These are phyloP conservation scores for Senecio squalidus DNA, from an alignment of 140 eudicot species.

Conservation along the genomic window DNA sequence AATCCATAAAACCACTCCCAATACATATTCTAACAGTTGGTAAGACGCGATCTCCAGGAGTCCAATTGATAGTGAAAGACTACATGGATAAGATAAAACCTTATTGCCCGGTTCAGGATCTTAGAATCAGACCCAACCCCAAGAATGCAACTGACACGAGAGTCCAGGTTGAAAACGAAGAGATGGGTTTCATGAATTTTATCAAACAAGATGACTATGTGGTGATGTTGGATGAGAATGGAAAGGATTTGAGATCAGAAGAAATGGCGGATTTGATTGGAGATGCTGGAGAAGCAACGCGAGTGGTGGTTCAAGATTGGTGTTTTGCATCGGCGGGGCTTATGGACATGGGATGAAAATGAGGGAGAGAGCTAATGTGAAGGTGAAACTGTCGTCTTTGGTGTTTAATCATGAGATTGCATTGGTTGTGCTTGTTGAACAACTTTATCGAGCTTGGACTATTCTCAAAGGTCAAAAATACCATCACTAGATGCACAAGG, in stretches of 20 bases:
- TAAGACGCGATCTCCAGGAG: slow-evolving; percentile 65
- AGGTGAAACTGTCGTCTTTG: slow-evolving; percentile 62
- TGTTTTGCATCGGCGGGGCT: slow-evolving; percentile 87
- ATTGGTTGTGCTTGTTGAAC: slow-evolving; percentile 70
- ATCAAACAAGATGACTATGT: slow-evolving; percentile 76
- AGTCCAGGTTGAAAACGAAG: slow-evolving; percentile 80
- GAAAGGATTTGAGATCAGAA: slow-evolving; percentile 58
- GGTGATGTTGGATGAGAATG: slow-evolving; percentile 83
- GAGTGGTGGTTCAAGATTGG: slow-evolving; percentile 43
- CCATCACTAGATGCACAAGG: slow-evolving; percentile 69
- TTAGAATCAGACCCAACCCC: slow-evolving; percentile 65
- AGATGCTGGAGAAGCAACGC: slow-evolving; percentile 66
- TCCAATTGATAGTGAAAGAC: slow-evolving; percentile 69
- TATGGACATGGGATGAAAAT: slow-evolving; percentile 81
- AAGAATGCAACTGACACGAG: slow-evolving; percentile 61
- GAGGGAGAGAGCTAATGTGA: slow-evolving; percentile 58
- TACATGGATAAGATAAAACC: slow-evolving; percentile 62
- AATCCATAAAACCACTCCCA: slow-evolving; percentile 55
- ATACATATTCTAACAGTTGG: slow-evolving; percentile 73
- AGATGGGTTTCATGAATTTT: slow-evolving; percentile 47
- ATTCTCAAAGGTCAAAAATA: slow-evolving; percentile 88
- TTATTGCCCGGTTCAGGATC: slow-evolving; percentile 58
- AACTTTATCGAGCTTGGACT: slow-evolving; percentile 87
- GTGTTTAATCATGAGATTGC: slow-evolving; percentile 86
- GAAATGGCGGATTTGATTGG: slow-evolving; percentile 76